Evolutionary conservation across 768 basidiomycete genomes (phyloP).

Genomic region (Lyophyllum atratum): DNA sequence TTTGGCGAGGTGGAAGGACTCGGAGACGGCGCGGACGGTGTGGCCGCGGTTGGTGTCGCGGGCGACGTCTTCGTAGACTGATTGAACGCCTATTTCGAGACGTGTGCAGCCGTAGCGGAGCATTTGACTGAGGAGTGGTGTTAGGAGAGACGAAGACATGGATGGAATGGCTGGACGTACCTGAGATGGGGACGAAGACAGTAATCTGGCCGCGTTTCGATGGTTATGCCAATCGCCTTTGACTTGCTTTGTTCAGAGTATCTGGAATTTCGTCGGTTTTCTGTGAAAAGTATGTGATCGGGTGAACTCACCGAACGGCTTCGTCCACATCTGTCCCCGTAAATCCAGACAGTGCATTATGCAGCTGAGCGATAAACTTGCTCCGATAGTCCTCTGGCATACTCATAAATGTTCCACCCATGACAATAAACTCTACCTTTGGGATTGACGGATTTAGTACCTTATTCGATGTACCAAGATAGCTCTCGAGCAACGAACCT

Average conservation of each 20-base stretch:
- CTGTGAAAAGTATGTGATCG: background rate
- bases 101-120: slow-evolving; percentile 98
- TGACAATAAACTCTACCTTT: slow-evolving; percentile 88
- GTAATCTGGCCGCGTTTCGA: slow-evolving; percentile 98
- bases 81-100: slow-evolving; percentile 97
- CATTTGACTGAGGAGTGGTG: slow-evolving; percentile 72
- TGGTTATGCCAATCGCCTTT: slow-evolving; percentile 98
- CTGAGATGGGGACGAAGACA: slow-evolving; percentile 95
- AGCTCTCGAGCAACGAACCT: slow-evolving; percentile 51
- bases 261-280: slow-evolving; percentile 33
- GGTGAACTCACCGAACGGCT: slow-evolving; percentile 69
- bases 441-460: background rate
- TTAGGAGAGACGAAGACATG: background rate
- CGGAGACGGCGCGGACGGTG: slow-evolving; percentile 95
- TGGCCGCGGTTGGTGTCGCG: slow-evolving; percentile 98
- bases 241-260: slow-evolving; percentile 98
- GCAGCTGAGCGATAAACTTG: slow-evolving; percentile 92
- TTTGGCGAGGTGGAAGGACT: slow-evolving; percentile 96
- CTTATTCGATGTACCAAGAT: background rate
- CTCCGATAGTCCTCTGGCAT: slow-evolving; percentile 97
- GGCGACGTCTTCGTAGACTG: slow-evolving; percentile 98
- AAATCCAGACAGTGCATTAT: slow-evolving; percentile 95
- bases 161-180: slow-evolving; percentile 32
- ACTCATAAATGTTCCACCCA: slow-evolving; percentile 99
- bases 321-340: slow-evolving; percentile 94